Evolutionary conservation across 2,329 filamentous ascomycete species (phyloP).

Genomic region (Botryotinia calthae): DNA sequence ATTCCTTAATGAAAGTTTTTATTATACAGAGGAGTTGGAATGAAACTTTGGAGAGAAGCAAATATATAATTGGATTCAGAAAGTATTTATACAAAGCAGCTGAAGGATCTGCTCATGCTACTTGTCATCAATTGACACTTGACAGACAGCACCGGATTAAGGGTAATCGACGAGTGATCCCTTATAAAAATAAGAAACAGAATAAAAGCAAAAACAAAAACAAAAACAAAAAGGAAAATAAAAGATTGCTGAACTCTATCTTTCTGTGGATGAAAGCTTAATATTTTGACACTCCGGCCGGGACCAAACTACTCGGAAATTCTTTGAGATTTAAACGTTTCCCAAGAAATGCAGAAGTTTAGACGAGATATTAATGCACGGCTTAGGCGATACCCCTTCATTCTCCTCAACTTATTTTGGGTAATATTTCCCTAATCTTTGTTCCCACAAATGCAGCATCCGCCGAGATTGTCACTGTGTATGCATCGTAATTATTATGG

Average conservation of each 20-base stretch:
- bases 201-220: too few relatives aligned
- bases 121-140: background rate
- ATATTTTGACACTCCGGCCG: background rate
- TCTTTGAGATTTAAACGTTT: conserved; percentile 3
- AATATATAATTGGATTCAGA: background rate
- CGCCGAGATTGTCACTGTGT: background rate
- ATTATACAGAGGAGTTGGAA: background rate
- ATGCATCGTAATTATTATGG: background rate
- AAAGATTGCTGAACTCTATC: background rate
- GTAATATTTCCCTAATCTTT: background rate
- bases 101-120: background rate
- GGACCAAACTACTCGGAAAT: background rate
- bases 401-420: background rate
- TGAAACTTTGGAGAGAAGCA: background rate
- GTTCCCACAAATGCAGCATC: background rate
- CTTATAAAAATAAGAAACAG: too few relatives aligned
- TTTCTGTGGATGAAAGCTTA: background rate
- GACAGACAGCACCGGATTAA: background rate
- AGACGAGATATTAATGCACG: conserved; percentile 2
- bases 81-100: background rate
- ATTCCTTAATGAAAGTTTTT: background rate
- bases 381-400: background rate
- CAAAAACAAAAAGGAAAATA: background rate
- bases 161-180: background rate
- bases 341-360: conserved; percentile 1